phyloP scores from a whole-genome alignment of 75 land plant species.

The Pseudotsuga menziesii region DNA sequence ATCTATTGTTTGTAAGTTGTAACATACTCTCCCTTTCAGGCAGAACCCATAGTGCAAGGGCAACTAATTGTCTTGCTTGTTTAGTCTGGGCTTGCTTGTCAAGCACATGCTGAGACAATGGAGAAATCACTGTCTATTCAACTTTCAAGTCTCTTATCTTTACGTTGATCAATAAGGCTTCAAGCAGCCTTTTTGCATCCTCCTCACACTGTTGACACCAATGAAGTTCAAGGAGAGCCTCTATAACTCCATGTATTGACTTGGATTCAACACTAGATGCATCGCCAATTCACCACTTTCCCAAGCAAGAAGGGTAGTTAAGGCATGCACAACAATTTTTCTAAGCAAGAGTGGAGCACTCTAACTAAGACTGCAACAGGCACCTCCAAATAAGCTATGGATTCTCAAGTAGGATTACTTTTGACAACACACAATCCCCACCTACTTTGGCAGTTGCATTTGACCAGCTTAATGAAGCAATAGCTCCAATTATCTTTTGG shows the following conservation, averaged over 20 bases:
- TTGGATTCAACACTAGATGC: slow-evolving; percentile 90
- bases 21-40: slow-evolving; percentile 89
- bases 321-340: slow-evolving; percentile 21
- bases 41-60: slow-evolving; percentile 89
- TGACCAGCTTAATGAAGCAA: slow-evolving; percentile 84
- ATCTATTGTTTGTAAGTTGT: slow-evolving; percentile 46
- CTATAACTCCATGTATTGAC: slow-evolving; percentile 93
- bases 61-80: slow-evolving; percentile 78
- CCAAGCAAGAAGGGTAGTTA: slow-evolving; percentile 85
- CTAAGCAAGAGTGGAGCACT: slow-evolving; percentile 69
- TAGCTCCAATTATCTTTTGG: slow-evolving; percentile 81
- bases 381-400: slow-evolving; percentile 83
- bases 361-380: slow-evolving; percentile 90
- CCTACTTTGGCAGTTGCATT: slow-evolving; percentile 94
- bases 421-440: slow-evolving; percentile 84
- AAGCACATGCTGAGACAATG: slow-evolving; percentile 30
- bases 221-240: slow-evolving; percentile 88
- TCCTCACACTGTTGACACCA: slow-evolving; percentile 95
- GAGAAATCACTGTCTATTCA: slow-evolving; percentile 70
- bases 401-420: slow-evolving; percentile 92
- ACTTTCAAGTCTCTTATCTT: slow-evolving; percentile 87
- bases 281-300: slow-evolving; percentile 97
- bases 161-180: slow-evolving; percentile 82
- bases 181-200: slow-evolving; percentile 84
- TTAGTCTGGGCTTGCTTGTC: slow-evolving; percentile 94